Conservation (phyloP, 352 stramenopile species). For the Globisporangium takayamanum region DNA sequence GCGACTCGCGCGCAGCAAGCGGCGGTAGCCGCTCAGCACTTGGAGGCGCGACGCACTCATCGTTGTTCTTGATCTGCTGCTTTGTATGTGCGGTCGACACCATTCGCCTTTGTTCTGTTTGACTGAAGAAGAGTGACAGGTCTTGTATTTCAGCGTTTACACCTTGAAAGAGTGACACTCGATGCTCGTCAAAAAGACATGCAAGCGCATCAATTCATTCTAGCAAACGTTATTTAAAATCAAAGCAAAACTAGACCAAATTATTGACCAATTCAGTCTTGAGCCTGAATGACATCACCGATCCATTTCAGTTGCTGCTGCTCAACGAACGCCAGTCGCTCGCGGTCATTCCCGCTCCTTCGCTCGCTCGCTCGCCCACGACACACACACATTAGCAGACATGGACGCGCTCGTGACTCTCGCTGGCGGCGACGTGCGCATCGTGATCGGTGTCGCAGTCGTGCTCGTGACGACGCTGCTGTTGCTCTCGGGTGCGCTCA, state of each 20-base stretch:
- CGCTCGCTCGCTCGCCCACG: not conserved
- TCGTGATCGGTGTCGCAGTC: constrained; percentile 40
- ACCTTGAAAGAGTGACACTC: not conserved
- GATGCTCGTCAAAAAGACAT: not conserved
- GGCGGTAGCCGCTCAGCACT: constrained; percentile 71
- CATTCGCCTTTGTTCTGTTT: not conserved
- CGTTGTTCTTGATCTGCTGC: not conserved
- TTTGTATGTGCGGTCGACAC: not conserved
- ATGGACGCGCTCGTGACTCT: constrained; percentile 46
- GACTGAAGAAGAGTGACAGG: not conserved
- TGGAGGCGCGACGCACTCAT: constrained; percentile 42
- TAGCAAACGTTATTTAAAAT: no score
- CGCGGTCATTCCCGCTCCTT: not conserved
- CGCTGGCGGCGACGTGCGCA: constrained; percentile 34
- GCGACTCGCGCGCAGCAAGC: constrained; percentile 65
- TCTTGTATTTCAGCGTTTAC: not conserved
- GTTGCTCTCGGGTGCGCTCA: constrained; percentile 32
- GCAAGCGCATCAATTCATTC: not conserved
- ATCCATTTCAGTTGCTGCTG: not conserved
- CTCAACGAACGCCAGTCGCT: no score
- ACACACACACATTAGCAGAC: not conserved
- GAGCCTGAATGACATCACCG: constrained; percentile 2
- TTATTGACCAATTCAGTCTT: not conserved
- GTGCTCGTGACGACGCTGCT: constrained; percentile 40
- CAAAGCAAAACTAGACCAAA: no score